These are phyloP conservation scores for Pulveroboletus ravenelii DNA, from an alignment of 768 basidiomycete genomes.

Conservation along the genomic window DNA sequence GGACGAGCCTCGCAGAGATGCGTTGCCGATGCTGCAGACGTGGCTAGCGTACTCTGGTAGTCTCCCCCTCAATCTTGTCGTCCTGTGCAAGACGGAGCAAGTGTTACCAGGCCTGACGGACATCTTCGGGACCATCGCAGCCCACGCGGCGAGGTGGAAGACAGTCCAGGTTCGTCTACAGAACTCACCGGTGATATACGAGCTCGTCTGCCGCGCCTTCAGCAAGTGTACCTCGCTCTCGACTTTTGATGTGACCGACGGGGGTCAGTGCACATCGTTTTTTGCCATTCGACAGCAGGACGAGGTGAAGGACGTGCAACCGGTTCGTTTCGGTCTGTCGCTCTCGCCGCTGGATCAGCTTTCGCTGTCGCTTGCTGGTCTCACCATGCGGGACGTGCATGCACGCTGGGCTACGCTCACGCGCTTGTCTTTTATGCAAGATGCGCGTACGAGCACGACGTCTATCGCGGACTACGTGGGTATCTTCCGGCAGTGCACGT, in stretches of 20 bases:
- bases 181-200: conserved; percentile 16
- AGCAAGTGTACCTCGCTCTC: conserved; percentile 13
- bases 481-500: conserved; percentile 18
- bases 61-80: conserved; percentile 17
- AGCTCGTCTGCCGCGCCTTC: conserved; percentile 8
- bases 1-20: conserved; percentile 16
- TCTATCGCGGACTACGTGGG: conserved; percentile 19
- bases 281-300: conserved; percentile 1
- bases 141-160: conserved; percentile 17
- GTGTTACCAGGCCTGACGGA: conserved; percentile 18
- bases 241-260: conserved; percentile 18
- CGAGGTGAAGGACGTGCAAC: background rate
- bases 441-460: conserved; percentile 16
- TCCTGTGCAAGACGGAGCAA: conserved; percentile 20
- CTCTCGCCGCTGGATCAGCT: conserved; percentile 13
- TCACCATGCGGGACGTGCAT: conserved; percentile 14
- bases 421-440: conserved; percentile 22
- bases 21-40: conserved; percentile 13
- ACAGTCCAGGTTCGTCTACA: conserved; percentile 18
- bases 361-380: conserved; percentile 18
- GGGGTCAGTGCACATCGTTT: conserved; percentile 11
- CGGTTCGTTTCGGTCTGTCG: conserved; percentile 13
- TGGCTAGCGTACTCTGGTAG: conserved; percentile 22
- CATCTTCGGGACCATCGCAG: conserved; percentile 15
- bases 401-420: conserved; percentile 19